Conservation (phyloP, 2,329 filamentous ascomycete species). For the Mariannaea elegans region DNA sequence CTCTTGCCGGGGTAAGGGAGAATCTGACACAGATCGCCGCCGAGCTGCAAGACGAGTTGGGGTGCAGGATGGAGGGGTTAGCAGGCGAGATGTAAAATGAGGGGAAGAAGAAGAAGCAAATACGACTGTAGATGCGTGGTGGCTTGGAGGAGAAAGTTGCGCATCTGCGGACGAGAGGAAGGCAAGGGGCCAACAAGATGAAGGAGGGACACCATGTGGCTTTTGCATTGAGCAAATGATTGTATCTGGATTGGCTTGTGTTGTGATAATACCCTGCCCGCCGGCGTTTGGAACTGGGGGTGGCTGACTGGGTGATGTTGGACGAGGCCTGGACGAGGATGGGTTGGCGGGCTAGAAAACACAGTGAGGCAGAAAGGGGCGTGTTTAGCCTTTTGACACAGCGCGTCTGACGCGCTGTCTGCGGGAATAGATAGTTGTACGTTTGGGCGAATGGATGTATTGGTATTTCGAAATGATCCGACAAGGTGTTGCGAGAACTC, state of each 20-base stretch:
- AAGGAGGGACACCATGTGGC: slow-evolving; percentile 15
- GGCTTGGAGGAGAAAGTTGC: slow-evolving; percentile 6
- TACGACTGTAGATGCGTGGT: background rate
- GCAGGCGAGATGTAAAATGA: slow-evolving; percentile 21
- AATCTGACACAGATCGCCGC: slow-evolving; percentile 10
- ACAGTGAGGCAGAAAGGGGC: background rate
- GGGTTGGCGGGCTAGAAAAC: slow-evolving; percentile 8
- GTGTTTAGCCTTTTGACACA: slow-evolving; percentile 5
- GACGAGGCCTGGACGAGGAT: slow-evolving; percentile 3
- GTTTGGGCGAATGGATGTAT: slow-evolving; percentile 21
- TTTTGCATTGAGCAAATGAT: slow-evolving; percentile 24
- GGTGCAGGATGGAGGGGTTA: slow-evolving; percentile 20
- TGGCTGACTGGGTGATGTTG: slow-evolving; percentile 26
- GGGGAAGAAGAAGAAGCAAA: slow-evolving; percentile 3
- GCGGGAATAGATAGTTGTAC: slow-evolving; percentile 16
- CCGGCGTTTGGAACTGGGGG: slow-evolving; percentile 26
- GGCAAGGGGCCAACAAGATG: slow-evolving; percentile 3
- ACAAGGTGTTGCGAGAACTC: background rate
- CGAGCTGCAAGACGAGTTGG: slow-evolving; percentile 14
- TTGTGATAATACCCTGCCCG: slow-evolving; percentile 41
- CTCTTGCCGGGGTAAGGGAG: slow-evolving; percentile 18
- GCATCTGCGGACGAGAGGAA: slow-evolving; percentile 26
- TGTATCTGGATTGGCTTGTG: slow-evolving; percentile 28
- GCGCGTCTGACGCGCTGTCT: slow-evolving; percentile 13
- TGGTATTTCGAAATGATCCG: slow-evolving; percentile 12